Evolutionary conservation across 2,329 filamentous ascomycete genomes (phyloP).

Genomic region (Gremmenia infestans): DNA sequence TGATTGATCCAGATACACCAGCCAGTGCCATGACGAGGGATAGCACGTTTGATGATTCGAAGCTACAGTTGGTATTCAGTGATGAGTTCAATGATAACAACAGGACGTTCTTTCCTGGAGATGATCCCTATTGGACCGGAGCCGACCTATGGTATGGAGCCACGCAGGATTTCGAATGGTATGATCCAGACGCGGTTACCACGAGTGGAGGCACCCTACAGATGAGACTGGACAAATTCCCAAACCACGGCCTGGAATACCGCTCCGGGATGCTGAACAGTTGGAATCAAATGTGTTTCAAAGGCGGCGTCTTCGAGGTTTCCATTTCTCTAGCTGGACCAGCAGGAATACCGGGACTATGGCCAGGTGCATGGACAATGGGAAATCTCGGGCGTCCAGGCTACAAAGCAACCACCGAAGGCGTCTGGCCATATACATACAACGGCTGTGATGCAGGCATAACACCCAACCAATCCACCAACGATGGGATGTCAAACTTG

Average conservation of each 20-base stretch:
- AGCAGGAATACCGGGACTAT: slow-evolving; percentile 43
- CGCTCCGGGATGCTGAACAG: slow-evolving; percentile 48
- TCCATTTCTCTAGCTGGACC: slow-evolving; percentile 48
- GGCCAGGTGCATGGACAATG: slow-evolving; percentile 51
- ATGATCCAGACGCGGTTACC: slow-evolving; percentile 42
- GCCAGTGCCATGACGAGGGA: slow-evolving; percentile 38
- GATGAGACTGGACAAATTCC: slow-evolving; percentile 40
- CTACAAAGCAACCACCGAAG: slow-evolving; percentile 47
- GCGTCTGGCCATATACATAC: slow-evolving; percentile 52
- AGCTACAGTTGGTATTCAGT: slow-evolving; percentile 47
- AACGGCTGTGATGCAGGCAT: slow-evolving; percentile 56
- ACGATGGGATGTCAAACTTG: slow-evolving; percentile 59
- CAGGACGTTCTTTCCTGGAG: slow-evolving; percentile 51
- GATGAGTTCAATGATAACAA: slow-evolving; percentile 51
- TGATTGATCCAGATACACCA: slow-evolving; percentile 51
- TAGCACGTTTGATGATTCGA: slow-evolving; percentile 40
- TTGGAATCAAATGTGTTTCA: slow-evolving; percentile 51
- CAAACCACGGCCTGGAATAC: slow-evolving; percentile 41
- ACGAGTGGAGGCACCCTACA: slow-evolving; percentile 43
- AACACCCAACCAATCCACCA: slow-evolving; percentile 63
- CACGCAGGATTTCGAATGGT: slow-evolving; percentile 40
- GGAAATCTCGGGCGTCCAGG: slow-evolving; percentile 49
- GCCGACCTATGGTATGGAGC: slow-evolving; percentile 52
- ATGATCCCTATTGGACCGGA: slow-evolving; percentile 50
- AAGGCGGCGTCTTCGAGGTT: slow-evolving; percentile 48